Conservation (phyloP, 768 basidiomycete genomes). For the Trametes meyenii region DNA sequence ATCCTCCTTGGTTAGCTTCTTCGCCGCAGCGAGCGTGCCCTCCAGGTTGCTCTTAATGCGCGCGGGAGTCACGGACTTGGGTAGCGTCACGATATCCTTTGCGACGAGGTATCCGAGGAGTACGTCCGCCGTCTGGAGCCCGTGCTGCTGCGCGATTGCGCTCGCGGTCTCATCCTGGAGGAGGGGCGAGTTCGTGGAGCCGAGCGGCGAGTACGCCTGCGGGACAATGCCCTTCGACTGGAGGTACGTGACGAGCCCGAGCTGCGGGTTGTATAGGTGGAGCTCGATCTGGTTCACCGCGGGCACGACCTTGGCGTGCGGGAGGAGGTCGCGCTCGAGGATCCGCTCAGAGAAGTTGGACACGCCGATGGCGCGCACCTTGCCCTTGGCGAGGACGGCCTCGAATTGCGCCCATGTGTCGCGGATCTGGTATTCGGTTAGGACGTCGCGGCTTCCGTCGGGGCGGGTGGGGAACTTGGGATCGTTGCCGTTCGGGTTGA, state of each 20-base stretch:
- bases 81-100: slow-evolving; percentile 66
- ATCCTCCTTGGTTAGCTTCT: slow-evolving; percentile 53
- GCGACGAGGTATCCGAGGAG: slow-evolving; percentile 68
- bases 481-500: slow-evolving; percentile 71
- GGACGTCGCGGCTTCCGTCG: slow-evolving; percentile 67
- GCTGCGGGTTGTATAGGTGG: slow-evolving; percentile 77
- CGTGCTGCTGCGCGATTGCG: slow-evolving; percentile 61
- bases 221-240: slow-evolving; percentile 67
- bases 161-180: slow-evolving; percentile 61
- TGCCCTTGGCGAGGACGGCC: slow-evolving; percentile 66
- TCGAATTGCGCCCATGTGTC: slow-evolving; percentile 91
- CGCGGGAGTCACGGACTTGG: slow-evolving; percentile 75
- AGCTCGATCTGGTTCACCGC: slow-evolving; percentile 78
- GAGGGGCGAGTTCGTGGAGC: slow-evolving; percentile 67
- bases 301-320: slow-evolving; percentile 66
- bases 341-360: slow-evolving; percentile 75
- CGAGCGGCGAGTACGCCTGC: slow-evolving; percentile 83
- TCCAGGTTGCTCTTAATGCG: slow-evolving; percentile 65
- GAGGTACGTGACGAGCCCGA: slow-evolving; percentile 63
- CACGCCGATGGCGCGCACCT: slow-evolving; percentile 67
- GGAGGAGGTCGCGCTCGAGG: slow-evolving; percentile 71
- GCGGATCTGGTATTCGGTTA: slow-evolving; percentile 62
- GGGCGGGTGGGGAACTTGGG: slow-evolving; percentile 59
- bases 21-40: slow-evolving; percentile 50
- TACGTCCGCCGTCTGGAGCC: slow-evolving; percentile 56